Conservation (phyloP, 768 basidiomycete species). For the Artomyces pyxidatus region DNA sequence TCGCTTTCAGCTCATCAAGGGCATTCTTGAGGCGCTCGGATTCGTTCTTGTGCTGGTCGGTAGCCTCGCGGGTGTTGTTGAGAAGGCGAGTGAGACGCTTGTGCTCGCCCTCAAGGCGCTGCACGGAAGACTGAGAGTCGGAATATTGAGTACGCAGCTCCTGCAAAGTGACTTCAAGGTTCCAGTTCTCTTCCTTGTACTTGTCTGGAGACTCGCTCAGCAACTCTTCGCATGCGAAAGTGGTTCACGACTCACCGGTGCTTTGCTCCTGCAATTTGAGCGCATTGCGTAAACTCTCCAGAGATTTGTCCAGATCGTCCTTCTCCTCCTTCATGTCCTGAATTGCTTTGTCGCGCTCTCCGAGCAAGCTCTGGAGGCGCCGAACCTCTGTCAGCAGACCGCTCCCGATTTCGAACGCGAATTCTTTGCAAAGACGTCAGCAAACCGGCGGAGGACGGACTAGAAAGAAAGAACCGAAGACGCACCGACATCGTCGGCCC, state of each 20-base stretch:
- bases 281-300: conserved; percentile 65
- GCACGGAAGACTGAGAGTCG: conserved; percentile 54
- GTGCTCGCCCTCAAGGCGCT: conserved; percentile 75
- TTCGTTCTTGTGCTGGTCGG: conserved; percentile 85
- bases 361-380: conserved; percentile 82
- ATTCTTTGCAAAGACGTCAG: conserved; percentile 45
- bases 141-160: conserved; percentile 68
- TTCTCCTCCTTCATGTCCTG: conserved; percentile 90
- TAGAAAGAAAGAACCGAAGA: conserved; percentile 12
- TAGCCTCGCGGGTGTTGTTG: conserved; percentile 59
- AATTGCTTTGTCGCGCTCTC: conserved; percentile 87
- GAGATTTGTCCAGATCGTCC: conserved; percentile 74
- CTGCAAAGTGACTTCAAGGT: conserved; percentile 88
- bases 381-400: conserved; percentile 87
- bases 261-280: conserved; percentile 77
- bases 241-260: conserved; percentile 45
- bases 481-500: conserved; percentile 84
- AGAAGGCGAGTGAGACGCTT: conserved; percentile 75
- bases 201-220: conserved; percentile 52
- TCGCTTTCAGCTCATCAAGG: conserved; percentile 71
- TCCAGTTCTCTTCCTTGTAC: conserved; percentile 99
- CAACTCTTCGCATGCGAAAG: conserved; percentile 2
- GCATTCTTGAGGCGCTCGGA: conserved; percentile 56
- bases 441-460: not conserved
- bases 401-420: conserved; percentile 96